A percentile compares a stretch with the other conserved stretches of the same genome.
phyloP scores from a whole-genome alignment of 495 filamentous ascomycete species.

The Extremus antarcticus region DNA sequence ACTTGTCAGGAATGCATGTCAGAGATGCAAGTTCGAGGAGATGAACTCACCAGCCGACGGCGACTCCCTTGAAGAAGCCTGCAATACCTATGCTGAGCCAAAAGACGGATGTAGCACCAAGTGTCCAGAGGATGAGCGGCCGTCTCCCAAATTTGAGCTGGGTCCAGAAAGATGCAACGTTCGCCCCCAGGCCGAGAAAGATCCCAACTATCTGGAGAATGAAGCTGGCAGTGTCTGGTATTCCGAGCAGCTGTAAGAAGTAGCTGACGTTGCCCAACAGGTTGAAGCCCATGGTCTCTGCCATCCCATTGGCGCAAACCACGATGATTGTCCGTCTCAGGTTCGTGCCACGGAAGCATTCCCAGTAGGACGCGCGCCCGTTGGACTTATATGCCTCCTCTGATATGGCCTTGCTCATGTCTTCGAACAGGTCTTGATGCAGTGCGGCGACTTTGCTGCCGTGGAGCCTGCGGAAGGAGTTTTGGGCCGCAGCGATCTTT shows the following conservation, averaged over 20 bases:
- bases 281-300: conserved; percentile 25
- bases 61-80: conserved; percentile 31
- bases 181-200: conserved; percentile 62
- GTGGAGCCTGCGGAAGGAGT: neutral
- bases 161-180: conserved; percentile 61
- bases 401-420: neutral
- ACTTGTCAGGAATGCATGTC: neutral
- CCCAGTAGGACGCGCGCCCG: conserved; percentile 18
- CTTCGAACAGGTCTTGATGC: conserved; percentile 4
- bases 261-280: conserved; percentile 51
- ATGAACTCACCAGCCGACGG: neutral
- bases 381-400: neutral
- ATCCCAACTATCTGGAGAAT: conserved; percentile 47
- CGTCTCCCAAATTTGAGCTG: conserved; percentile 61
- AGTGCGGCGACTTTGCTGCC: neutral
- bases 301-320: conserved; percentile 7
- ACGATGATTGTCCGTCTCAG: conserved; percentile 28
- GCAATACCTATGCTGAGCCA: conserved; percentile 65
- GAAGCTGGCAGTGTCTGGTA: conserved; percentile 47
- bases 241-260: conserved; percentile 52
- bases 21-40: neutral
- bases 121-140: conserved; percentile 57
- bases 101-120: conserved; percentile 53
- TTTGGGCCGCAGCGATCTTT: conserved; percentile 4
- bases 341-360: conserved; percentile 28